A percentile compares a stretch with the other conserved stretches of the same genome.
Conservation (phyloP, 139 green algal genomes). For the Tetradesmus lagerheimii region DNA sequence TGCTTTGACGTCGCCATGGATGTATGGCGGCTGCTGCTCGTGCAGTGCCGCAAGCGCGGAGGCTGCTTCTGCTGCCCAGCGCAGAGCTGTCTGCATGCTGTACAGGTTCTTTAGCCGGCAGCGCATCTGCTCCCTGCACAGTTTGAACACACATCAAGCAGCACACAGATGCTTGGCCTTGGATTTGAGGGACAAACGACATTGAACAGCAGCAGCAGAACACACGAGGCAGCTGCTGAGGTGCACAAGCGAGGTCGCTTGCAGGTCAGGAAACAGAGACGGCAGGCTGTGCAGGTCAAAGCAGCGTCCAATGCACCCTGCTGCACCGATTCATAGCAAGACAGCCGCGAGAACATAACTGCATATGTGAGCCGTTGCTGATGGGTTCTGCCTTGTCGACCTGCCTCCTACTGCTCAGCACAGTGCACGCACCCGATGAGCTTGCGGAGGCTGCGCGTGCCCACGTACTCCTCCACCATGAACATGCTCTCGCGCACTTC, state of each 20-base stretch:
- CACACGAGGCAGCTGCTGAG: no score
- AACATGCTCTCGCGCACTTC: slow-evolving; percentile 43
- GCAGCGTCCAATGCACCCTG: no score
- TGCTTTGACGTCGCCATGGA: slow-evolving; percentile 45
- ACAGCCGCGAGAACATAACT: no score
- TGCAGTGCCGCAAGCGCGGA: slow-evolving; percentile 36
- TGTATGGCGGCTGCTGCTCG: slow-evolving; percentile 19
- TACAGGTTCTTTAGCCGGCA: slow-evolving; percentile 37
- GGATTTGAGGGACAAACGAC: no score
- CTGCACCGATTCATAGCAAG: not conserved
- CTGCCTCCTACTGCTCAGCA: not conserved
- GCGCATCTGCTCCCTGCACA: slow-evolving; percentile 36
- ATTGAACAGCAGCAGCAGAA: no score
- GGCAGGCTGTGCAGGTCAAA: no score
- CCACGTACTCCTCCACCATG: slow-evolving; percentile 50
- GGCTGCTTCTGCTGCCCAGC: slow-evolving; percentile 41
- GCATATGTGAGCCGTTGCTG: no score
- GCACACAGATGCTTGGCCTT: no score
- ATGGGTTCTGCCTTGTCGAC: no score
- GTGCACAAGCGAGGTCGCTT: no score
- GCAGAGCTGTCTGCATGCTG: slow-evolving; percentile 43
- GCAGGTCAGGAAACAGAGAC: no score
- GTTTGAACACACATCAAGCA: not conserved
- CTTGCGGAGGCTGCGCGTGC: slow-evolving; percentile 23
- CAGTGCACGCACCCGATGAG: slow-evolving; percentile 28